Evolutionary conservation across 768 basidiomycete genomes (phyloP), one percentile per base, ranked within the genome.

Genomic region (Chalciporus chontae): DNA sequence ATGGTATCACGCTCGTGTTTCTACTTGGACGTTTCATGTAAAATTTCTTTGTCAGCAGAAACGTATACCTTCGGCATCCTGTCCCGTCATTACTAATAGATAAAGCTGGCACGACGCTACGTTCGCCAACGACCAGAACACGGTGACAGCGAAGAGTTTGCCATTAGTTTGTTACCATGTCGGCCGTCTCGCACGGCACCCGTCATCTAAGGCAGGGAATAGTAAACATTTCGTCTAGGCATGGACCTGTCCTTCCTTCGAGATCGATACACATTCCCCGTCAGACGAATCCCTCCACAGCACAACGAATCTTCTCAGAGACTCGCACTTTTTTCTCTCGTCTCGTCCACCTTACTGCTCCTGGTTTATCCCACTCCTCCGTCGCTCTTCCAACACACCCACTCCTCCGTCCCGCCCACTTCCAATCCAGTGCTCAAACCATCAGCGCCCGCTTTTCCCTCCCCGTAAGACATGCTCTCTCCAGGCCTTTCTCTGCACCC

Each of bases 361-460:
- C 85, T 3, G 81, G 82, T 44, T 63, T 57, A 19, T 53, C 71
- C 39, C 69, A 63, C 63, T 69, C 56, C 40, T 69, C 64, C 11
- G 51, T 62, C 26, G 57, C 46, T n/a, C 27, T 34, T 40, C 18
- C n/a, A 36, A 39, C 31, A 17, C 55, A 52, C 6, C 48, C 47
- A 15, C 41, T 39, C 13, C 13, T 51, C 34, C 66, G 51, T 24
- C 52, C 56, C 5, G 17, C 50, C 8, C 59, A 51, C n/a, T 27
- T 51, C 32, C 50, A 56, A 54, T 27, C 66, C 55, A 42, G 54
- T 50, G 46, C 69, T 40, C 48, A 70, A n/a, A 42, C 42, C 36
- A 84, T 87, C 49, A 75, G 79, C 43, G 73, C 78, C 40, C 69
- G 78, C 0, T 66, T 87, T 40, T 86, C 85, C 14, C 69, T 81